phyloP scores from a whole-genome alignment of 2,329 filamentous ascomycete species.

The Pseudohalonectria lignicola region DNA sequence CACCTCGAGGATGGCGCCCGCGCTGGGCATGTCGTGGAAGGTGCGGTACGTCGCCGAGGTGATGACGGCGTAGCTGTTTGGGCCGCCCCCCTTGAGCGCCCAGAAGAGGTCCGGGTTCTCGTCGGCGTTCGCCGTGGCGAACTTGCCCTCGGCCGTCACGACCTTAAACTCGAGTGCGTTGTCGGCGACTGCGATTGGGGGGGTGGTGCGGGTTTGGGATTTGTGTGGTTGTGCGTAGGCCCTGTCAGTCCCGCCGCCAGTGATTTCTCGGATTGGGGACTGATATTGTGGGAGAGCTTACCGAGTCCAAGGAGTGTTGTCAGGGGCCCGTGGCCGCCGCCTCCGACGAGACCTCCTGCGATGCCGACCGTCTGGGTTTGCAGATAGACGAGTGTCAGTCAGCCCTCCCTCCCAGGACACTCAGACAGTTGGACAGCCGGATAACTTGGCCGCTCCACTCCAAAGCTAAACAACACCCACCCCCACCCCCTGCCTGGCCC shows the following conservation, averaged over 20 bases:
- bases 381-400: constrained; percentile 4
- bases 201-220: constrained; percentile 25
- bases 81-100: constrained; percentile 42
- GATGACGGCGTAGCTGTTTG: constrained; percentile 39
- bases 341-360: constrained; percentile 49
- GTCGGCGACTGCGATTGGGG: constrained; percentile 27
- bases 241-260: background rate
- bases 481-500: background rate
- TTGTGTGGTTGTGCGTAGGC: background rate
- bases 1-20: constrained; percentile 29
- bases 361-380: constrained; percentile 38
- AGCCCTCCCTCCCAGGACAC: background rate
- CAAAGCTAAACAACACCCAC: background rate
- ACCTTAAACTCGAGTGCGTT: constrained; percentile 30
- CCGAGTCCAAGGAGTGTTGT: constrained; percentile 28
- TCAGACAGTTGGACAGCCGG: too few relatives aligned
- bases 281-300: constrained; percentile 1
- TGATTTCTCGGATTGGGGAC: too few relatives aligned
- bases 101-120: constrained; percentile 42
- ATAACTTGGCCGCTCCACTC: too few relatives aligned
- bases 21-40: constrained; percentile 23
- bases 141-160: constrained; percentile 22
- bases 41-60: constrained; percentile 25
- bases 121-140: constrained; percentile 21
- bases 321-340: constrained; percentile 42